phyloP scores from a whole-genome alignment of 148 eudicot species.

The Nepenthes mirabilis region DNA sequence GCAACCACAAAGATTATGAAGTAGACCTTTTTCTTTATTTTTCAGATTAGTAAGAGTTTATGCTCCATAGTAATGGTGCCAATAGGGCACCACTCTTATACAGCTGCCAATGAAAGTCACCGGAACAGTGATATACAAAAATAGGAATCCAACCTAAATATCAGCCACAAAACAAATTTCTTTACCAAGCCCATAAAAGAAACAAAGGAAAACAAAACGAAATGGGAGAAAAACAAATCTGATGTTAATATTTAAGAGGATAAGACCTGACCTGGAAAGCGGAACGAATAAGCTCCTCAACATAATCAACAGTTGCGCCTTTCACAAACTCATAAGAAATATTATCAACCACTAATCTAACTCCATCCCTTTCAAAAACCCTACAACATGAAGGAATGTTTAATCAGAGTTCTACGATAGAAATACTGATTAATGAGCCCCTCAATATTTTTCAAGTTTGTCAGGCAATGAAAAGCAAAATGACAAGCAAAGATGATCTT shows the following conservation, averaged over 20 bases:
- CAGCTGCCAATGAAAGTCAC: no score
- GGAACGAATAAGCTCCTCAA: constrained; percentile 92
- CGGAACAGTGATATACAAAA: no score
- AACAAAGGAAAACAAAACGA: neutral
- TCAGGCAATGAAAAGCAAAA: neutral
- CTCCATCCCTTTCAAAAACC: constrained; percentile 82
- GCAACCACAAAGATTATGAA: no score
- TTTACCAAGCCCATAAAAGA: no score
- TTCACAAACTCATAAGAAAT: constrained; percentile 91
- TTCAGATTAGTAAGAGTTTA: no score
- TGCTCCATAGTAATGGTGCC: no score
- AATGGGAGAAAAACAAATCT: no score
- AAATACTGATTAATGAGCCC: neutral
- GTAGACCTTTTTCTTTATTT: no score
- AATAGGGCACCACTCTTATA: no score
- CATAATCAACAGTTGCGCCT: constrained; percentile 94
- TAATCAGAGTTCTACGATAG: neutral
- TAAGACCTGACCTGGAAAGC: constrained; percentile 69
- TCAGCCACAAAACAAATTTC: no score
- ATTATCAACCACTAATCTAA: constrained; percentile 74
- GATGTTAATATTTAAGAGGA: no score
- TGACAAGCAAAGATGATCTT: neutral
- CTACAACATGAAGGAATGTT: constrained; percentile 18
- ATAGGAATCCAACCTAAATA: no score
- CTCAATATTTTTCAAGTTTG: neutral